A percentile compares a stretch with the other conserved stretches of the same genome.
Conservation (phyloP, 2,329 filamentous ascomycete species). For the Canariomyces notabilis region DNA sequence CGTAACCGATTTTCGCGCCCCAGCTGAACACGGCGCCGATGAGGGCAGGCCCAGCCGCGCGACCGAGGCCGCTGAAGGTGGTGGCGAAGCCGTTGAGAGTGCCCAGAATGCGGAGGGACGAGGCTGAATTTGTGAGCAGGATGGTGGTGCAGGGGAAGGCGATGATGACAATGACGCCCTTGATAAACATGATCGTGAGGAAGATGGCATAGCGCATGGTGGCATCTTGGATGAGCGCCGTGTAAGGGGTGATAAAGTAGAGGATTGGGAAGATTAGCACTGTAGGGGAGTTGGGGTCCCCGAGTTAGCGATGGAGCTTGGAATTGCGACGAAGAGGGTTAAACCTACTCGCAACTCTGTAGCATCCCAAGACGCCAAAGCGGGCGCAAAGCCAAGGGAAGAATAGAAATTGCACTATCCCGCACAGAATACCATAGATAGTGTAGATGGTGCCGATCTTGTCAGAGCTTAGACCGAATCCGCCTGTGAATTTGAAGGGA, state of each 20-base stretch:
- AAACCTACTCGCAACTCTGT: conserved; percentile 54
- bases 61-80: conserved; percentile 71
- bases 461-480: conserved; percentile 68
- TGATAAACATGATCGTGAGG: conserved; percentile 63
- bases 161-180: conserved; percentile 72
- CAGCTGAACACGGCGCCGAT: conserved; percentile 68
- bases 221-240: conserved; percentile 53
- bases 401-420: conserved; percentile 77
- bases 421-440: conserved; percentile 71
- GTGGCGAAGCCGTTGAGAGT: conserved; percentile 91
- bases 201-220: conserved; percentile 55
- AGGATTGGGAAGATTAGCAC: conserved; percentile 65
- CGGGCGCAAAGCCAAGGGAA: conserved; percentile 71
- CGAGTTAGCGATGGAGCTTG: neutral
- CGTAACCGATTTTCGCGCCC: conserved; percentile 70
- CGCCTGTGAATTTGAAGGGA: conserved; percentile 77
- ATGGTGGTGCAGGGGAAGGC: conserved; percentile 88
- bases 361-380: conserved; percentile 70
- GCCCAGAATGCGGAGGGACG: conserved; percentile 69
- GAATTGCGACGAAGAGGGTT: neutral
- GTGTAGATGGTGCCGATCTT: conserved; percentile 84
- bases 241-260: conserved; percentile 79
- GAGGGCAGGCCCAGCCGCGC: conserved; percentile 72
- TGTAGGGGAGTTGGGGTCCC: conserved; percentile 19
- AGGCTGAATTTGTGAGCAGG: conserved; percentile 80